Evolutionary conservation across 139 green algal species (phyloP).

Genomic region (Coelastrella sp.): DNA sequence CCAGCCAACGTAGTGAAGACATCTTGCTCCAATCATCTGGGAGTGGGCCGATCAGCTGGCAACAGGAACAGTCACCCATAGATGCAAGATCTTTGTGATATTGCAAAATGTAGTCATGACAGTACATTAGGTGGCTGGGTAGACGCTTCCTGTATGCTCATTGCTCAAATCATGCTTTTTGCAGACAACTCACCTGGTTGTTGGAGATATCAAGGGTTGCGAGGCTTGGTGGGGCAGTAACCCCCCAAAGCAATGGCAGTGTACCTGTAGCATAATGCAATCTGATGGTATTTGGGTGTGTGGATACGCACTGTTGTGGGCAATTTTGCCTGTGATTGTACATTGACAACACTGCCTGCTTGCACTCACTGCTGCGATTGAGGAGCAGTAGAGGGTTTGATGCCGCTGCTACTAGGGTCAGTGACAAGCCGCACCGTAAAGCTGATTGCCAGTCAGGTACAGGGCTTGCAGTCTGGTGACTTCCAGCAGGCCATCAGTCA

Average conservation of each 20-base stretch:
- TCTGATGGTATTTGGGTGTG: neutral
- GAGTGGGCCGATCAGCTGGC: neutral
- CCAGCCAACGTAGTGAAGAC: neutral
- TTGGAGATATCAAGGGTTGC: neutral
- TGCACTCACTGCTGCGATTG: neutral
- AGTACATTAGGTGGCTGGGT: neutral
- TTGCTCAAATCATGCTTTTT: too few relatives aligned
- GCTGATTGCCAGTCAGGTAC: conserved; percentile 9
- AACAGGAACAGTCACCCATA: too few relatives aligned
- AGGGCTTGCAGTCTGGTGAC: neutral
- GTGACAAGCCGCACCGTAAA: neutral
- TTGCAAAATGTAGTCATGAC: too few relatives aligned
- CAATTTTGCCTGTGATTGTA: neutral
- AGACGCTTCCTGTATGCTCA: neutral
- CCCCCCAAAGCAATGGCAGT: neutral
- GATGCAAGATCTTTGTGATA: too few relatives aligned
- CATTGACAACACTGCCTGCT: neutral
- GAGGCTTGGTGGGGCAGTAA: neutral
- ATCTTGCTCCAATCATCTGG: neutral
- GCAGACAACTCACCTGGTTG: neutral
- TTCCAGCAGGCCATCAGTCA: neutral
- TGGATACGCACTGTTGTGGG: neutral
- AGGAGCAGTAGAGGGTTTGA: neutral
- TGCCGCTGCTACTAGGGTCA: neutral
- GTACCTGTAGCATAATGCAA: conserved; percentile 1